A percentile compares a stretch with the other conserved stretches of the same genome.
These are phyloP conservation scores for Stagonosporopsis vannaccii DNA, from an alignment of 2,329 filamentous ascomycete species.

Conservation along the genomic window DNA sequence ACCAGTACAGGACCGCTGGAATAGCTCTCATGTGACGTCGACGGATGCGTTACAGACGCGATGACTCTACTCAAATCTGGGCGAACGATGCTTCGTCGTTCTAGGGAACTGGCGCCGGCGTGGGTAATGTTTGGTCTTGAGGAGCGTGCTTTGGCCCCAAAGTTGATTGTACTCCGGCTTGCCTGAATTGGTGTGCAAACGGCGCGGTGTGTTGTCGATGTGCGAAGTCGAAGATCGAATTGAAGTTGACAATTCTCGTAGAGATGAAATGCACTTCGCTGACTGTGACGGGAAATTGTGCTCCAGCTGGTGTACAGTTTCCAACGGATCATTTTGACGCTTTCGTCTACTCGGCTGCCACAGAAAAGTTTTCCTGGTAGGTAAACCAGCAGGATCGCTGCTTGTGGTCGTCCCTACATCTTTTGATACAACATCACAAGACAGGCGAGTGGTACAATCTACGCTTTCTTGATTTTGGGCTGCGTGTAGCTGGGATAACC, in stretches of 20 bases:
- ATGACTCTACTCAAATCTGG: no score
- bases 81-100: no score
- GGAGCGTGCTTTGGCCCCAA: no score
- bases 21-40: no score
- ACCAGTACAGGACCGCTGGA: no score
- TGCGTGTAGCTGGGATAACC: not conserved
- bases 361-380: not conserved
- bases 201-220: not conserved
- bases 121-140: no score
- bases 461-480: not conserved
- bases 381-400: not conserved
- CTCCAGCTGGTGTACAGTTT: not conserved
- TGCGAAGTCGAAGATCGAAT: not conserved
- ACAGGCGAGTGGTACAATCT: not conserved
- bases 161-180: no score
- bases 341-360: not conserved
- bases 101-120: no score
- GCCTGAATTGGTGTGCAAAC: no score
- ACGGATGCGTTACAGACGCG: no score
- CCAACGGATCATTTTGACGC: not conserved
- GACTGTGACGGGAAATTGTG: not conserved
- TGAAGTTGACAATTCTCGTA: not conserved
- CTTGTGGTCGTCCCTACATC: not conserved
- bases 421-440: not conserved
- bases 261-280: not conserved